Percentiles rank a stretch among this genome's conserved stretches.
phyloP scores from a whole-genome alignment of 129 eudicot genomes.

The Centaurea solstitialis region DNA sequence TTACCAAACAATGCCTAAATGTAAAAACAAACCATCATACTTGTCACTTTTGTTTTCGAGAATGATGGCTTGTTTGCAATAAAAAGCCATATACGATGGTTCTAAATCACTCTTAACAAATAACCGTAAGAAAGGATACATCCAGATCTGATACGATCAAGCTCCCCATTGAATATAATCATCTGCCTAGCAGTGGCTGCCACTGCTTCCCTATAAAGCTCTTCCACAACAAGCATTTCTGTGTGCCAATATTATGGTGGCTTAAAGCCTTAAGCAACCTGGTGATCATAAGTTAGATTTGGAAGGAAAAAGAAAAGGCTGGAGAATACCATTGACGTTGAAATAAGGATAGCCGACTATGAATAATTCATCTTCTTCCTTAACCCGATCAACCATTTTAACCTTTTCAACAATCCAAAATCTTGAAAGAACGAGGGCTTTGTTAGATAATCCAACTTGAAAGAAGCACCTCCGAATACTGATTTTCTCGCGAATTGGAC shows the following conservation, averaged over 20 bases:
- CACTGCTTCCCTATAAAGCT: slow-evolving; percentile 91
- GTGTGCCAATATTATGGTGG: slow-evolving; percentile 13
- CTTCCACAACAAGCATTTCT: slow-evolving; percentile 99
- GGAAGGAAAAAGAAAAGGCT: slow-evolving; percentile 13
- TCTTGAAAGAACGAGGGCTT: slow-evolving; percentile 96
- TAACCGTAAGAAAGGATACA: slow-evolving; percentile 67
- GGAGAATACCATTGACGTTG: slow-evolving; percentile 78
- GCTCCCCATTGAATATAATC: slow-evolving; percentile 94
- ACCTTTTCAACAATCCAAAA: slow-evolving; percentile 72
- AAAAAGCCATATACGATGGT: not conserved
- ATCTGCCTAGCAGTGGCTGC: slow-evolving; percentile 59
- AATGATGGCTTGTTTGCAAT: too few species aligned
- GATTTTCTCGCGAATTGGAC: slow-evolving; percentile 78
- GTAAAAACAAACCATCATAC: not conserved
- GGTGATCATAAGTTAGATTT: not conserved
- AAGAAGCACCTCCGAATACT: slow-evolving; percentile 80
- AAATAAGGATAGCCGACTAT: slow-evolving; percentile 90
- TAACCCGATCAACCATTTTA: slow-evolving; percentile 92
- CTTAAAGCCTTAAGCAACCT: not conserved
- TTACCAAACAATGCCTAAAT: too few species aligned
- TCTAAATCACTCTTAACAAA: not conserved
- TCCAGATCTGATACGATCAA: slow-evolving; percentile 97
- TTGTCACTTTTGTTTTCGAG: too few species aligned
- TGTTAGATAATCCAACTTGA: slow-evolving; percentile 86
- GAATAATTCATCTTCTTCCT: slow-evolving; percentile 88